These are phyloP conservation scores for Ligustrum vulgare DNA, from an alignment of 257 asterid species.

Conservation along the genomic window DNA sequence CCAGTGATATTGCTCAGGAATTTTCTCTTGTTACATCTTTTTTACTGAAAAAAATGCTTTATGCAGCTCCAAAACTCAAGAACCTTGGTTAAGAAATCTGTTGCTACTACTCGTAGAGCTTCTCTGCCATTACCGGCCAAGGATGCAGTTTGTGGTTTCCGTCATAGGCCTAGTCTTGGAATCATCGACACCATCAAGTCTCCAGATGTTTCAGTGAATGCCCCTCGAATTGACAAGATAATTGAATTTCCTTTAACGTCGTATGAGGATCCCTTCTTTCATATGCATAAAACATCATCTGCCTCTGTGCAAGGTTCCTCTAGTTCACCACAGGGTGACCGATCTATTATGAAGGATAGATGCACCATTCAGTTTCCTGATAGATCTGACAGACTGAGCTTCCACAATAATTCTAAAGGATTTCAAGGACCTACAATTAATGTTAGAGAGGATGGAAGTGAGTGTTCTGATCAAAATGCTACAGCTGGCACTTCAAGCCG, in stretches of 20 bases:
- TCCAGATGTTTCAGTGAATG: conserved; percentile 74
- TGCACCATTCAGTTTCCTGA: conserved; percentile 68
- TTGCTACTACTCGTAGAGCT: conserved; percentile 60
- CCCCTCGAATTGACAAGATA: conserved; percentile 84
- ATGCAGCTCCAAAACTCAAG: conserved; percentile 58
- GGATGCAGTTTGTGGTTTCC: conserved; percentile 36
- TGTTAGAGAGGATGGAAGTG: conserved; percentile 57
- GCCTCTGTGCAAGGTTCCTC: conserved; percentile 60
- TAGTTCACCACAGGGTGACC: conserved; percentile 60
- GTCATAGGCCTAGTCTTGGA: conserved; percentile 42
- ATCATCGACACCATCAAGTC: conserved; percentile 49
- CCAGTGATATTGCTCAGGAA: neutral
- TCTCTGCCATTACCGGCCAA: conserved; percentile 61
- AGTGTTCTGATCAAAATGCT: conserved; percentile 78
- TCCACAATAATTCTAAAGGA: conserved; percentile 54
- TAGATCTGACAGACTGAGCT: conserved; percentile 48
- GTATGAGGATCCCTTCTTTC: conserved; percentile 45
- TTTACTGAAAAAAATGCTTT: conserved; percentile 23
- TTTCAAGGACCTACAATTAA: conserved; percentile 35
- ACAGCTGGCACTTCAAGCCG: conserved; percentile 91
- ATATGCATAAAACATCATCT: conserved; percentile 43
- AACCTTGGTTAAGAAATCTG: conserved; percentile 49
- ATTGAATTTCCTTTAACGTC: conserved; percentile 66
- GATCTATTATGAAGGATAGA: conserved; percentile 74
- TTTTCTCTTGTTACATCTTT: conserved; percentile 17